Base-by-base conservation (phyloP, 176 grass and related monocot genomes). In the Chrysopogon serrulatus region DNA sequence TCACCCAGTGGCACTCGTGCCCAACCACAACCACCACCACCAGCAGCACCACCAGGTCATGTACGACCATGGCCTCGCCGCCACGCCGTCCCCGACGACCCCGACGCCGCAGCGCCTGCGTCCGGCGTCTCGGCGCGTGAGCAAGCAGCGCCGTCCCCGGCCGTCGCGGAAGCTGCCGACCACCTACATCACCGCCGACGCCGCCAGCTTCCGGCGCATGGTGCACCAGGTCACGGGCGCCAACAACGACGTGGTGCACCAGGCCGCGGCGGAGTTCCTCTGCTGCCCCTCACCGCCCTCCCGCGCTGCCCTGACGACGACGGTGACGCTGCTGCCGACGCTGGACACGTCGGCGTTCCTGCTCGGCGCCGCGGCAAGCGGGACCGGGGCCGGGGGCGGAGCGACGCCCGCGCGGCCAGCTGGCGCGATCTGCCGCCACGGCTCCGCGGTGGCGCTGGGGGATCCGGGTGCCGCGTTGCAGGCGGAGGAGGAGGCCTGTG, bases 201-300 rank as follows among this genome's bases (percentile, higher is more conserved):
- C 83, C 15, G 66, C 88, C 65, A 77, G 76, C 78, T 90, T 90
- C 83, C 83, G 83, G 21, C 78, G 53, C 72, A 86, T 90, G 83
- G 88, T 90, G 28, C 88, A 90, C 21, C 53, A 82, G 73, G 88
- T 77, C 69, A 89, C 87, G 36, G 87, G 87, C 28, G 76, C 87
- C 37, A 59, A 59, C 59, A 68, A 21, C 39, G 39, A 37, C 36
- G 33, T 4, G 3, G 33, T 39, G 37, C 37, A 39, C 37, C 37
- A 39, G 37, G 37, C 4, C 37, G 8, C 37, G 37, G 37, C 5
- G 37, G 21, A 56, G 51, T 21, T n/a, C 21, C 21, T 56, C 8
- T 56, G 8, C 51, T 8, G 51, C 51, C 21, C 8, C 8, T 8
- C 51, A 0, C 8, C 17, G 6, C 47, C 17, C 21, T 56, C 51